Conservation (phyloP, 164 flowering plant species). For the Piper betle region DNA sequence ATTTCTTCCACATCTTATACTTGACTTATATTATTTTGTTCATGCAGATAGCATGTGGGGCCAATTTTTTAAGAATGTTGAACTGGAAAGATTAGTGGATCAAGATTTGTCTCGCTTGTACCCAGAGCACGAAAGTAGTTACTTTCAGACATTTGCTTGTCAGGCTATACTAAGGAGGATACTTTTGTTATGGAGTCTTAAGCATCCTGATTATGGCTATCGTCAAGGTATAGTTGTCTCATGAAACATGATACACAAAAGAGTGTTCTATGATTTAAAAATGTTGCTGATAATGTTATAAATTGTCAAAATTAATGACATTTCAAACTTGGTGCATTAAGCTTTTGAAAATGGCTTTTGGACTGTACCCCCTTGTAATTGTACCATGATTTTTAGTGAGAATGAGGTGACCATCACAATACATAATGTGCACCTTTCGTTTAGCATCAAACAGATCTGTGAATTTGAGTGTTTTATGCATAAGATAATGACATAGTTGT, state of each 20-base stretch:
- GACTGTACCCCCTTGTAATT: background rate
- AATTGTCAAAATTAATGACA: too few species aligned
- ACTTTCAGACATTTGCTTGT: slow-evolving; percentile 74
- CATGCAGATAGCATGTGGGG: slow-evolving; percentile 92
- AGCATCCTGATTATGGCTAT: slow-evolving; percentile 78
- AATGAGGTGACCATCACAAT: background rate
- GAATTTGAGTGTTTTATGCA: background rate
- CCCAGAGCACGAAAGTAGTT: slow-evolving; percentile 74
- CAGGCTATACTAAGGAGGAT: slow-evolving; percentile 80
- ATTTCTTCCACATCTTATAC: too few species aligned
- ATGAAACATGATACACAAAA: background rate
- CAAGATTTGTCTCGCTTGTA: slow-evolving; percentile 89
- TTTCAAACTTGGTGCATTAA: background rate
- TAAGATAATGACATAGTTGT: background rate
- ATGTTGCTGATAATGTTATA: too few species aligned
- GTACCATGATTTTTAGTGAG: background rate
- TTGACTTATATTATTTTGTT: background rate
- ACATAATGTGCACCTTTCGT: background rate
- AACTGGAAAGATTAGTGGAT: slow-evolving; percentile 84
- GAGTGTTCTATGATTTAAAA: background rate
- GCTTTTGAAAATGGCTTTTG: background rate
- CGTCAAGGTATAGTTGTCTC: slow-evolving; percentile 53
- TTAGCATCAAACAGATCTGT: too few species aligned
- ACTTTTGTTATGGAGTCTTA: slow-evolving; percentile 80
- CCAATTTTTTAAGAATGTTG: slow-evolving; percentile 83